Evolutionary conservation across 2,329 filamentous ascomycete genomes (phyloP), one percentile per base, ranked within the genome.

Genomic region (Penicillium brevicompactum): DNA sequence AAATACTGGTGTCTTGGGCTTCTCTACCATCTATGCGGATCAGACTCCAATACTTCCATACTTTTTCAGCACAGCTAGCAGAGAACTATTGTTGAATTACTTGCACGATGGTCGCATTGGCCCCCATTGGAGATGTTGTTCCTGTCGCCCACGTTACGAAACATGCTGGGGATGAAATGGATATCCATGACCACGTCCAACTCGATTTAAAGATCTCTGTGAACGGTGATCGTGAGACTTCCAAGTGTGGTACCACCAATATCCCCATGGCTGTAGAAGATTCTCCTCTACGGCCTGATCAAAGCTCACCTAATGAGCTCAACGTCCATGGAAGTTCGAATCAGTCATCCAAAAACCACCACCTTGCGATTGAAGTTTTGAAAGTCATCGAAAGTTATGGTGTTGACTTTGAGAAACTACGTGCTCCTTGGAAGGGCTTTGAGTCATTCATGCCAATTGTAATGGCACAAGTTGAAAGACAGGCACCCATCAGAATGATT

Each of bases 401-500:
- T n/a, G 62, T 67, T 30, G 64, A 67, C 14, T 67, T 61, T 50
- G 64, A 67, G 47, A 61, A 63, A 45, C 53, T 44, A 38, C 60
- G 62, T 16, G 57, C 52, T 14, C 61, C 59, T n/a, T 68, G 66
- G 66, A 62, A 68, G 45, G 66, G 65, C 9, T 54, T 68, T 11
- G 55, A 62, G 42, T 63, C 65, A 11, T 68, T 68, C 38, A 53
- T 67, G 32, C 60, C 65, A 32, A 57, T 53, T 11, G 64, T 68
- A 2, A 40, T 61, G 31, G 58, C 54, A 2, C 64, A 60, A 27
- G 59, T 67, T 13, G 46, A 56, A 30, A 58, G 37, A 21, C 51
- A 63, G 27, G 62, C 67, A 42, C 59, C 66, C 0, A 66, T 69
- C 38, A 65, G 63, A n/a, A 70, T 70, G 67, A 65, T 69, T 7